Evolutionary conservation across 306 rosid genomes (phyloP).

Genomic region (Quercus suber): DNA sequence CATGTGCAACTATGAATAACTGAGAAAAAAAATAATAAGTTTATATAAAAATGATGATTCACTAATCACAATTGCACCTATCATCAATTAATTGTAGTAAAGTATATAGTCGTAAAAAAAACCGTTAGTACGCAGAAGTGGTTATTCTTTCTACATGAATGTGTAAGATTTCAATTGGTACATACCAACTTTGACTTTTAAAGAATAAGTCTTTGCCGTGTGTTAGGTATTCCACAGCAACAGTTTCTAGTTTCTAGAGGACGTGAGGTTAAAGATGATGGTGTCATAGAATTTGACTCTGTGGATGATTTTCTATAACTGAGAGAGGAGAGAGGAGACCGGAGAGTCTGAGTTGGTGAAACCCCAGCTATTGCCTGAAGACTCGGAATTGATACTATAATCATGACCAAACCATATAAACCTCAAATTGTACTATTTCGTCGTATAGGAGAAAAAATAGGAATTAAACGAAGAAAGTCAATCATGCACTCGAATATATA

Average conservation of each 20-base stretch:
- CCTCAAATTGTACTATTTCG: background rate
- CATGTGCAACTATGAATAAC: no score
- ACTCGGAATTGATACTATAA: conserved; percentile 13
- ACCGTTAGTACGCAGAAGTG: background rate
- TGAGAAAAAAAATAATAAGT: no score
- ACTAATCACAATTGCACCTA: no score
- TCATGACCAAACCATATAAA: conserved; percentile 21
- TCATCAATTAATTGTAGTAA: no score
- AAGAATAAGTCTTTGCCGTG: conserved; percentile 41
- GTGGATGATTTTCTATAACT: conserved; percentile 34
- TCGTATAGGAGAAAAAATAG: background rate
- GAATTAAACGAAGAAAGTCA: background rate
- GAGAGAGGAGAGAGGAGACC: conserved; percentile 3
- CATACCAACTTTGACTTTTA: conserved; percentile 36
- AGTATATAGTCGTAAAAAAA: no score
- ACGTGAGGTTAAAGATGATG: conserved; percentile 35
- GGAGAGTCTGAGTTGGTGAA: conserved; percentile 42
- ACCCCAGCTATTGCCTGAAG: conserved; percentile 1
- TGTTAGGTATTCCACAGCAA: conserved; percentile 45
- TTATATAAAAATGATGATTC: no score
- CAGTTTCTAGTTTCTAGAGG: background rate
- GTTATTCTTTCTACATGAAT: conserved; percentile 4
- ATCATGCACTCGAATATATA: background rate
- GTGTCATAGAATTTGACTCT: conserved; percentile 77
- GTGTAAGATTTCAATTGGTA: conserved; percentile 23